These are phyloP conservation scores for Tetracladium setigerum DNA, from an alignment of 495 filamentous ascomycete species.

Conservation along the genomic window DNA sequence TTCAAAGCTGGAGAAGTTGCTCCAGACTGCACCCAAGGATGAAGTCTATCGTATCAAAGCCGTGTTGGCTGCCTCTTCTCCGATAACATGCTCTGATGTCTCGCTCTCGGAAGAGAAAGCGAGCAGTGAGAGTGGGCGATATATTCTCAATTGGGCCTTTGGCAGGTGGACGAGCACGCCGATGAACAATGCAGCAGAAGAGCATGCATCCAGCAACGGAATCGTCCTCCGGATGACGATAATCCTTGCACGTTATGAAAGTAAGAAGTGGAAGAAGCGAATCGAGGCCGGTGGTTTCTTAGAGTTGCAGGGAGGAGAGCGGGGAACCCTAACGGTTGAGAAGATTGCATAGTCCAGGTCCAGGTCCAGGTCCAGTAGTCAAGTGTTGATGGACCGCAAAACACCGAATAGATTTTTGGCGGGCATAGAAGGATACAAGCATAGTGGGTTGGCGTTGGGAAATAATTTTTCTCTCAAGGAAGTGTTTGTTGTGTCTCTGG, in stretches of 20 bases:
- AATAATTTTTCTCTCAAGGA: too few species aligned
- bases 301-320: conserved; percentile 34
- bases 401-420: background rate
- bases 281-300: conserved; percentile 56
- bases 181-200: conserved; percentile 32
- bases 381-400: background rate
- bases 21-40: conserved; percentile 71
- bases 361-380: background rate
- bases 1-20: conserved; percentile 53
- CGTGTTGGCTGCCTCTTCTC: conserved; percentile 51
- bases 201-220: conserved; percentile 39
- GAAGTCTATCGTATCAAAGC: conserved; percentile 96
- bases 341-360: conserved; percentile 35
- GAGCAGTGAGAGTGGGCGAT: conserved; percentile 29
- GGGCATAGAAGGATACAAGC: too few species aligned
- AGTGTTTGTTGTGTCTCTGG: too few species aligned
- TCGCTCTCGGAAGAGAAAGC: conserved; percentile 20
- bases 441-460: too few species aligned
- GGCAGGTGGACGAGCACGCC: conserved; percentile 86
- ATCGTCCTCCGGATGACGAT: conserved; percentile 69
- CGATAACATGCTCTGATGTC: conserved; percentile 54
- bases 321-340: conserved; percentile 34
- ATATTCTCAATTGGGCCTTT: conserved; percentile 97
- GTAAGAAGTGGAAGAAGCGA: conserved; percentile 81
- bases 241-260: conserved; percentile 78